Conservation (phyloP, 1,139 yeast species). For the Groenewaldozyma sp. region DNA sequence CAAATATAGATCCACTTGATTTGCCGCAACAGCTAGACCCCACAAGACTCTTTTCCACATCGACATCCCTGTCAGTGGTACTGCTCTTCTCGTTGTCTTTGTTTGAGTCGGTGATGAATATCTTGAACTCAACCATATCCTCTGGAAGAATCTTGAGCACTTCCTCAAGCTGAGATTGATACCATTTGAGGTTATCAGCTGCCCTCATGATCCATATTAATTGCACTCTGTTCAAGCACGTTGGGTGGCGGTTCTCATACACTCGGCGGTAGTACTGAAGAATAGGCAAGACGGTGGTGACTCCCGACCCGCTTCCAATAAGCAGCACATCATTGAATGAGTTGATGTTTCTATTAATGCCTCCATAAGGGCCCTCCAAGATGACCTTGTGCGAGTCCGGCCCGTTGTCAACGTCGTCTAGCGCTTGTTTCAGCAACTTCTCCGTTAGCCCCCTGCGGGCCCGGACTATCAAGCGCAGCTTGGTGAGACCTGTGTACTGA, state of each 20-base stretch:
- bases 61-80: constrained; percentile 4
- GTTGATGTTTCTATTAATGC: constrained; percentile 40
- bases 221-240: constrained; percentile 17
- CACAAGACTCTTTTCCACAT: constrained; percentile 2
- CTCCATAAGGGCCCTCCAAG: constrained; percentile 62
- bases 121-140: not conserved
- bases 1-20: too few relatives aligned
- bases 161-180: constrained; percentile 1
- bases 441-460: constrained; percentile 47
- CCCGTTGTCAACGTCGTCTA: constrained; percentile 16
- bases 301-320: constrained; percentile 40
- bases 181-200: not conserved
- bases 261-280: constrained; percentile 17
- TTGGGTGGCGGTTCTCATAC: not conserved
- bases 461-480: constrained; percentile 41
- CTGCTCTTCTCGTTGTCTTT: not conserved
- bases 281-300: constrained; percentile 46
- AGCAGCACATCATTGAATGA: constrained; percentile 42
- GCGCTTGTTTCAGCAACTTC: constrained; percentile 23
- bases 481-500: constrained; percentile 14
- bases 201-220: constrained; percentile 6
- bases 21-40: constrained; percentile 4
- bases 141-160: not conserved
- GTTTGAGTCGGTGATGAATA: not conserved
- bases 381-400: constrained; percentile 25